Evolutionary conservation across 345 rosid genomes (phyloP).

Genomic region (Syzygium jambos): DNA sequence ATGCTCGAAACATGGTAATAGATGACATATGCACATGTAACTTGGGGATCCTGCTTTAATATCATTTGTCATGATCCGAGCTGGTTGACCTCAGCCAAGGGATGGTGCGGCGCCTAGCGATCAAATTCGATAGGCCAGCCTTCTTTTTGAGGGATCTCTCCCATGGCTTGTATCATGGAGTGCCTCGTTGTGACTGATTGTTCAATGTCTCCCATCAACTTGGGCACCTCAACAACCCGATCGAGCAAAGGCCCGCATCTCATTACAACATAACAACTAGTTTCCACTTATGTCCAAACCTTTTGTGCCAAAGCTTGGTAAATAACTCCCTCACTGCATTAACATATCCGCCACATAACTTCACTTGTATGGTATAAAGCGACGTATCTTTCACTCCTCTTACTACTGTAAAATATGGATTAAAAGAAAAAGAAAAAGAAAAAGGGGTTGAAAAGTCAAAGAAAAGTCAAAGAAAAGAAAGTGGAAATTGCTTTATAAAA

Average conservation of each 20-base stretch:
- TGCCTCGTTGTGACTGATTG: accelerated
- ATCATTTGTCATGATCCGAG: neutral
- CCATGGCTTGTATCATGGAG: neutral
- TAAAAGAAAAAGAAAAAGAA: too few species aligned
- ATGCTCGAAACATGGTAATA: neutral
- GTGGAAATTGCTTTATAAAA: too few species aligned
- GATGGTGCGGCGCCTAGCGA: neutral
- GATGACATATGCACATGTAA: neutral
- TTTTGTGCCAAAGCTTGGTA: too few species aligned
- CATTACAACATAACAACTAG: neutral
- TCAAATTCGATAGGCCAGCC: neutral
- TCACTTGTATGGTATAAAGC: too few species aligned
- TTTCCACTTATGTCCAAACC: neutral
- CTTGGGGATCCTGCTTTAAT: neutral
- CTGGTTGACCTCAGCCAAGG: neutral
- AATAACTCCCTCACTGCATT: too few species aligned
- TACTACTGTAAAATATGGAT: too few species aligned
- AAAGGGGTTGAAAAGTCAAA: too few species aligned
- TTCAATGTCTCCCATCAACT: neutral
- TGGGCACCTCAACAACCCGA: neutral
- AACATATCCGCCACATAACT: too few species aligned
- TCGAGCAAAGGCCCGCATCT: neutral
- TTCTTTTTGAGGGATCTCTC: neutral
- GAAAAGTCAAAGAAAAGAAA: too few species aligned
- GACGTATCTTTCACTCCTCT: too few species aligned